Evolutionary conservation across 306 rosid species (phyloP), one percentile per base, ranked within the genome.

Genomic region (Fagus crenata): DNA sequence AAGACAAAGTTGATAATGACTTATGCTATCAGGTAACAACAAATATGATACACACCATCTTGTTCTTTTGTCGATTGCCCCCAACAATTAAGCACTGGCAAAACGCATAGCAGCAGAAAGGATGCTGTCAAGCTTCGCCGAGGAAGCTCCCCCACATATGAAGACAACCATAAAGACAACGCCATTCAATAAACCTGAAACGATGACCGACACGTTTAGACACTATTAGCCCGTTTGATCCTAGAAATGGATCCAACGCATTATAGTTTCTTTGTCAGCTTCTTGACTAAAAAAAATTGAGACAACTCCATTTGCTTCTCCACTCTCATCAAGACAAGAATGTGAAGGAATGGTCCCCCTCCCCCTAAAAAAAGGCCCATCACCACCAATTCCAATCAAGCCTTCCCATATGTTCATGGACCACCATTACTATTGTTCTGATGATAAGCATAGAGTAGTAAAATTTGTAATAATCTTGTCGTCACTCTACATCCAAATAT

Each of bases 1-100:
- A 43, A 72, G 78, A 79, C 85, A 78, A 69, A 70, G 63, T 7
- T 78, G 87, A 84, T 69, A 86, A 75, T 36, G 92, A 89, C 84
- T 43, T 5, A 64, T 80, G 87, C 31, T 75, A 53, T 35, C 7
- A 58, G 71, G 64, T 69, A 69, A 77, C 67, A 78, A 70, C 77
- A 49, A 70, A 77, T 8, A 14, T 7, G 73, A 55, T 51, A 54
- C 17, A 41, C 46, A 39, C 35, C 53, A 61, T 68, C 4, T 54
- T 51, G 73, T 49, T 67, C 63, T 74, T 65, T 80, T 53, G 76
- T 55, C 60, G 73, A 40, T 64, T 4, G 53, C 53, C 60, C 17
- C 13, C 1, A 46, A 49, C 72, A 68, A 75, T 22, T 31, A 3
- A 78, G 46, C 72, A 33, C n/a, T 58, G 49, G 18, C 59, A 41